Percentiles rank a stretch among this genome's conserved stretches.
Evolutionary conservation across 208 protist species (phyloP).

Genomic region (Acanthamoeba divionensis): DNA sequence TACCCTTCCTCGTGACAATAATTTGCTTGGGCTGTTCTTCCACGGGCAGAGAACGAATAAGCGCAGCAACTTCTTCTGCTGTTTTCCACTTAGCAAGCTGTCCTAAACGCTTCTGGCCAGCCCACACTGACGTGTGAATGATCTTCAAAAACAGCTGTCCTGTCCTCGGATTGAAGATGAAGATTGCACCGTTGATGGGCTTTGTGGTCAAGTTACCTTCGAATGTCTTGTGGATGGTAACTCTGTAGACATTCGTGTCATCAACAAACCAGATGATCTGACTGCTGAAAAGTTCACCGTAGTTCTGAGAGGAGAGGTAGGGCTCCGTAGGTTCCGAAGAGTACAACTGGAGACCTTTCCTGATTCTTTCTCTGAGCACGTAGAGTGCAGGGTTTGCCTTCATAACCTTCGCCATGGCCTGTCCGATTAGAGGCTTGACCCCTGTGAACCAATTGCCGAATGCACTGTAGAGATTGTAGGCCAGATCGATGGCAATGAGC

Average conservation of each 20-base stretch:
- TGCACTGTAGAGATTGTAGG: constrained; percentile 97
- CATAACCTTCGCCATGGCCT: constrained; percentile 98
- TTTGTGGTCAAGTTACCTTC: constrained; percentile 97
- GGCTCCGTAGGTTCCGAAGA: constrained; percentile 99
- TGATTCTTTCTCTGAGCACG: constrained; percentile 98
- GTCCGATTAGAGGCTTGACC: constrained; percentile 95
- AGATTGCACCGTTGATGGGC: constrained; percentile 90
- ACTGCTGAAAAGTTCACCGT: constrained; percentile 98
- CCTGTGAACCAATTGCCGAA: constrained; percentile 99
- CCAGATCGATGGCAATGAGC: constrained; percentile 98
- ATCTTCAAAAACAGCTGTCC: constrained; percentile 99
- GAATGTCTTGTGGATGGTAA: constrained; percentile 99
- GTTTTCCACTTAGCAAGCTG: constrained; percentile 99
- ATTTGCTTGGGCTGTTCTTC: constrained; percentile 99
- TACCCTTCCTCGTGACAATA: constrained; percentile 98
- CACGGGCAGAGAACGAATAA: constrained; percentile 97
- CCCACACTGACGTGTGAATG: constrained; percentile 99
- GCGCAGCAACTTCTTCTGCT: constrained; percentile 98
- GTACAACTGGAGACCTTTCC: constrained; percentile 99
- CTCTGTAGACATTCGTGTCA: constrained; percentile 99
- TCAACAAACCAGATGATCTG: constrained; percentile 99
- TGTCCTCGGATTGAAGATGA: constrained; percentile 99
- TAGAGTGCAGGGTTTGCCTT: constrained; percentile 99
- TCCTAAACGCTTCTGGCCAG: constrained; percentile 98
- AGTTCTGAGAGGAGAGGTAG: constrained; percentile 97